Percentiles rank a stretch among this genome's conserved stretches.
phyloP scores from a whole-genome alignment of 306 rosid species.

The Begonia masoniana region DNA sequence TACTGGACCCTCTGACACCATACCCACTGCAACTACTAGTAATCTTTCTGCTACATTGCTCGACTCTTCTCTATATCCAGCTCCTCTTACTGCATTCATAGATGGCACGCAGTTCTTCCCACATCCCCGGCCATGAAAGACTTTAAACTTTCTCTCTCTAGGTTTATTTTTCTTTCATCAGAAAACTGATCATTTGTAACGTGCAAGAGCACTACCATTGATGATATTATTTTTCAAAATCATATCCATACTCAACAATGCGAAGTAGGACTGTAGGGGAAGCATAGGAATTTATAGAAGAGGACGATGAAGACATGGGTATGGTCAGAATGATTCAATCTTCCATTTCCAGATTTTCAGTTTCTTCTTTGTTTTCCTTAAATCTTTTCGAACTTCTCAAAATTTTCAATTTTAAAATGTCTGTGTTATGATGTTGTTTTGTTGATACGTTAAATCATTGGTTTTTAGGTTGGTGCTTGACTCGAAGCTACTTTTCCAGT shows the following conservation, averaged over 20 bases:
- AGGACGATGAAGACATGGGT: no score
- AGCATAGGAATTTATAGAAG: no score
- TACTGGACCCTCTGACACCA: constrained; percentile 9
- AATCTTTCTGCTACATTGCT: neutral
- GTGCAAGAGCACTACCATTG: neutral
- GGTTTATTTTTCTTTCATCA: neutral
- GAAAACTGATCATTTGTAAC: neutral
- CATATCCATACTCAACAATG: no score
- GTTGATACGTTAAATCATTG: neutral
- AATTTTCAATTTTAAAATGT: no score
- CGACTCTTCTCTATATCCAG: constrained; percentile 13
- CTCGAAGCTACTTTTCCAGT: neutral
- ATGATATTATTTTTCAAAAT: neutral
- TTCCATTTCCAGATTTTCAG: no score
- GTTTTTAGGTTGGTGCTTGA: neutral
- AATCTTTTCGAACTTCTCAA: no score
- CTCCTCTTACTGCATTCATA: constrained; percentile 4
- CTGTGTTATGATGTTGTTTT: neutral
- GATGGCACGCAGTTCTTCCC: constrained; percentile 14
- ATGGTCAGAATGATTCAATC: no score
- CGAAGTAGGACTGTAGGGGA: no score
- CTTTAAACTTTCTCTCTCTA: neutral
- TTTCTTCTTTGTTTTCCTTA: no score
- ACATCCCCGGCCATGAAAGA: constrained; percentile 3
- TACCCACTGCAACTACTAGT: neutral